These are phyloP conservation scores for Kodamaea fukazawae DNA, from an alignment of 805 yeast genomes.

Conservation along the genomic window DNA sequence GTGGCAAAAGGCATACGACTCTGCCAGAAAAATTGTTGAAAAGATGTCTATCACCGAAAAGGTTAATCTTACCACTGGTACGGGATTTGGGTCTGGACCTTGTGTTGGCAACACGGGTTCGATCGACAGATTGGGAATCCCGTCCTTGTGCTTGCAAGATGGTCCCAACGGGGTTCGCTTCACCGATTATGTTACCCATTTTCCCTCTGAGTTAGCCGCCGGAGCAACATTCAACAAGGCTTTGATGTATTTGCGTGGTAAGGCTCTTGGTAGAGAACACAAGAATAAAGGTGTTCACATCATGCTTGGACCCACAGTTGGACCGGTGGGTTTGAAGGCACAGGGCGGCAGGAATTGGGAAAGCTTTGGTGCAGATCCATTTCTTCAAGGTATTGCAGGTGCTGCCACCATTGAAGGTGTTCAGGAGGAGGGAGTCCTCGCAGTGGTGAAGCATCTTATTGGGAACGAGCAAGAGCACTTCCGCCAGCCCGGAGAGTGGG, in stretches of 20 bases:
- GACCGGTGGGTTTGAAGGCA: conserved; percentile 61
- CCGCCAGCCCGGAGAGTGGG: conserved; percentile 53
- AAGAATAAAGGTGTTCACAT: conserved; percentile 54
- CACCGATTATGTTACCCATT: conserved; percentile 55
- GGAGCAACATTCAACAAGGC: conserved; percentile 57
- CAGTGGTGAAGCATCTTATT: conserved; percentile 54
- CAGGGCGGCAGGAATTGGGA: conserved; percentile 68
- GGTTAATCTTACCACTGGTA: conserved; percentile 61
- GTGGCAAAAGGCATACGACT: conserved; percentile 58
- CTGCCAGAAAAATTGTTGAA: conserved; percentile 53
- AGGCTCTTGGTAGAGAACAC: conserved; percentile 56
- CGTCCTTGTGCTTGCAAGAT: conserved; percentile 58
- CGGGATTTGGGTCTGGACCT: conserved; percentile 62
- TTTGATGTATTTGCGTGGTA: conserved; percentile 51
- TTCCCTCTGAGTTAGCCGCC: conserved; percentile 58
- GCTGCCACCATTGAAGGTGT: conserved; percentile 52
- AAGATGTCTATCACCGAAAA: conserved; percentile 58
- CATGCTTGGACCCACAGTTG: conserved; percentile 55
- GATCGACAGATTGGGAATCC: conserved; percentile 53
- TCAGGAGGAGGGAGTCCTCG: conserved; percentile 57
- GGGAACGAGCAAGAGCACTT: conserved; percentile 65
- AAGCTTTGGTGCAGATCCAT: conserved; percentile 61
- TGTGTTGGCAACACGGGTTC: conserved; percentile 62
- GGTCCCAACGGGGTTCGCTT: conserved; percentile 61
- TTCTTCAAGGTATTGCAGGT: conserved; percentile 54